Conservation (phyloP, 139 green algal species). For the Chlamydomonas urium region DNA sequence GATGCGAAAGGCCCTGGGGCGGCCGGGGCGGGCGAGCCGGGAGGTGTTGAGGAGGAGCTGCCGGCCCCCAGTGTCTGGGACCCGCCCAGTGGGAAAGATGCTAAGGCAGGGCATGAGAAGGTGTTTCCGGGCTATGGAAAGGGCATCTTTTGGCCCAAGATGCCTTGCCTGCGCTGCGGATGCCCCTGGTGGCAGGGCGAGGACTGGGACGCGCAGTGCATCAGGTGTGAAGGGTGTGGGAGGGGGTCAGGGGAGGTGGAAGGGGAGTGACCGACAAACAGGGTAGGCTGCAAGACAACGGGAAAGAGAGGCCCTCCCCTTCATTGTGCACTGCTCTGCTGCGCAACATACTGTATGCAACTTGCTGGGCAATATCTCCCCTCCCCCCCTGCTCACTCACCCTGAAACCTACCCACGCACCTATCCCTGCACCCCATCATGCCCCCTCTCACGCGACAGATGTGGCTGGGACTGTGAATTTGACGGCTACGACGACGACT, state of each 20-base stretch:
- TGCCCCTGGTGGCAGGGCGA: slow-evolving; percentile 82
- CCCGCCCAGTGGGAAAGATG: slow-evolving; percentile 43
- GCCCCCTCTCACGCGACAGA: too few species aligned
- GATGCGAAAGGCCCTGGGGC: too few species aligned
- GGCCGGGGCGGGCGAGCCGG: neutral
- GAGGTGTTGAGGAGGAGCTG: slow-evolving; percentile 5
- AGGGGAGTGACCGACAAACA: neutral
- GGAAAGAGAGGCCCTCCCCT: too few species aligned
- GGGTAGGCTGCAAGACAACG: too few species aligned
- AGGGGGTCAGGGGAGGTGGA: neutral
- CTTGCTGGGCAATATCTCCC: too few species aligned
- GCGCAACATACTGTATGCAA: too few species aligned
- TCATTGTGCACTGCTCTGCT: too few species aligned
- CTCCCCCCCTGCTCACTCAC: too few species aligned
- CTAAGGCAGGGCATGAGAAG: slow-evolving; percentile 30
- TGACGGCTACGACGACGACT: slow-evolving; percentile 76
- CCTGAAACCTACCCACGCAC: too few species aligned
- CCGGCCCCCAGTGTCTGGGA: slow-evolving; percentile 5
- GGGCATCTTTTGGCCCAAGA: slow-evolving; percentile 55
- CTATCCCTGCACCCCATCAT: too few species aligned
- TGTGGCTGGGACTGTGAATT: slow-evolving; percentile 66
- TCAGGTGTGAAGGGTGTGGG: slow-evolving; percentile 16
- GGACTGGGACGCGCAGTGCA: slow-evolving; percentile 74
- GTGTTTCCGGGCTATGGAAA: slow-evolving; percentile 23
- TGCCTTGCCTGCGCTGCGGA: slow-evolving; percentile 69